Evolutionary conservation across 169 alveolate genomes (phyloP), one percentile per base, ranked within the genome.

Genomic region (Cryptosporidium bovis): DNA sequence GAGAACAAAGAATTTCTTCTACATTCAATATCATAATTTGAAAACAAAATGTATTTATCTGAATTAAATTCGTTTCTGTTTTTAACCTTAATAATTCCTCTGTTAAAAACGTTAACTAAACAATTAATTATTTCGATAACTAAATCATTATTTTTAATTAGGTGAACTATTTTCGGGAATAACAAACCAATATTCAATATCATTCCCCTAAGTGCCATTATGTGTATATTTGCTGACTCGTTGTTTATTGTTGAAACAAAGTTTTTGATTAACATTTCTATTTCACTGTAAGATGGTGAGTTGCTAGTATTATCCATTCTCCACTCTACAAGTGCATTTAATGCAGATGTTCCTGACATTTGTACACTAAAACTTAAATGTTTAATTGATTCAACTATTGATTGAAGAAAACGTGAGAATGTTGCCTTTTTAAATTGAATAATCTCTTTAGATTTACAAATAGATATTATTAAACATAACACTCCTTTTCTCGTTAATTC

Each of bases 311-410:
- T 40, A 31, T 3, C 10, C 71, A 77, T 77, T 60, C 87, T 77
- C 64, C 90, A 67, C 18, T 36, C 34, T 7, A 62, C 27, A 20
- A 90, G 82, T 18, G 93, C 90, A 56, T 89, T 83, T 5, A 90
- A 50, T 40, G 92, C 91, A 20, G 90, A 85, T 3, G 84, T 71
- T 3, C 91, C 91, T 0, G 93, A 84, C 27, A 82, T 69, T 71
- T 90, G 93, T 7, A 90, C 82, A 24, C 82, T n/a, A 31, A 65
- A 71, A 55, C 82, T 31, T 31, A 90, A 82, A 5, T 89, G 90
- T 12, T 58, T 56, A 51, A 90, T 66, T 8, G 91, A 58, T 1
- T 90, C 93, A 66, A 53, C 12, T 51, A 89, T 53, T 33, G 91
- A 77, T 20, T 82, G 82, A 3, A 90, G 69, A 62, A 77, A 90